Conservation (phyloP, 2,329 filamentous ascomycete genomes). For the Alternaria arborescens region DNA sequence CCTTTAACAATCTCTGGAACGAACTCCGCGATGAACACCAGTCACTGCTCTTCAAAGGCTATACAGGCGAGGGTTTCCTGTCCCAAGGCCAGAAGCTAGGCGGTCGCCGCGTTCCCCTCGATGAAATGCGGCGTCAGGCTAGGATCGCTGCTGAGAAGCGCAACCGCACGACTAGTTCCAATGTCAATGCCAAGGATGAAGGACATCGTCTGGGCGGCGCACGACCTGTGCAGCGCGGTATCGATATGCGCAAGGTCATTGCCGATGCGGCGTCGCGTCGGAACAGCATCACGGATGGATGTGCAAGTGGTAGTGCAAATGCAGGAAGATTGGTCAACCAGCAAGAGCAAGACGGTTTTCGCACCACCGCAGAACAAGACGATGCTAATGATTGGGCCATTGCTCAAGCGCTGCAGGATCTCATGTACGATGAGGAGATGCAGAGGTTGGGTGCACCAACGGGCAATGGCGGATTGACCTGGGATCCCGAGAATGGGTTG, state of each 20-base stretch:
- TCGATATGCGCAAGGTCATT: conserved; percentile 76
- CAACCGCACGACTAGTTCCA: conserved; percentile 64
- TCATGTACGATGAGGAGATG: conserved; percentile 80
- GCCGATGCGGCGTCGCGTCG: conserved; percentile 72
- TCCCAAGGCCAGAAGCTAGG: conserved; percentile 78
- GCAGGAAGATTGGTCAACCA: conserved; percentile 73
- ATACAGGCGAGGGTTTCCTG: conserved; percentile 89
- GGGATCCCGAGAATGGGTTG: conserved; percentile 49
- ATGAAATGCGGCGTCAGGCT: conserved; percentile 79
- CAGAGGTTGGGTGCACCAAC: conserved; percentile 52
- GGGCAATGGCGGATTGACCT: conserved; percentile 46
- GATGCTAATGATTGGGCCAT: conserved; percentile 89
- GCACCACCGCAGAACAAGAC: conserved; percentile 85
- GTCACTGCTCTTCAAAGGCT: conserved; percentile 78
- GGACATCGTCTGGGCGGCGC: conserved; percentile 78
- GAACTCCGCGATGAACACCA: conserved; percentile 87
- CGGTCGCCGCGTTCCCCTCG: conserved; percentile 61
- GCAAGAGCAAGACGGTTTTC: conserved; percentile 75
- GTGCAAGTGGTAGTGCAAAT: conserved; percentile 74
- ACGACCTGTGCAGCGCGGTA: conserved; percentile 60
- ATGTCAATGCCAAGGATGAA: conserved; percentile 62
- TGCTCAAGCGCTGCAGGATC: conserved; percentile 82
- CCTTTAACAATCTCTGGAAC: conserved; percentile 88
- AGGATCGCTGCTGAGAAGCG: conserved; percentile 78
- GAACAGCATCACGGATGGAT: conserved; percentile 74